phyloP scores from a whole-genome alignment of 208 protist genomes.

The Trypanosoma melophagium region DNA sequence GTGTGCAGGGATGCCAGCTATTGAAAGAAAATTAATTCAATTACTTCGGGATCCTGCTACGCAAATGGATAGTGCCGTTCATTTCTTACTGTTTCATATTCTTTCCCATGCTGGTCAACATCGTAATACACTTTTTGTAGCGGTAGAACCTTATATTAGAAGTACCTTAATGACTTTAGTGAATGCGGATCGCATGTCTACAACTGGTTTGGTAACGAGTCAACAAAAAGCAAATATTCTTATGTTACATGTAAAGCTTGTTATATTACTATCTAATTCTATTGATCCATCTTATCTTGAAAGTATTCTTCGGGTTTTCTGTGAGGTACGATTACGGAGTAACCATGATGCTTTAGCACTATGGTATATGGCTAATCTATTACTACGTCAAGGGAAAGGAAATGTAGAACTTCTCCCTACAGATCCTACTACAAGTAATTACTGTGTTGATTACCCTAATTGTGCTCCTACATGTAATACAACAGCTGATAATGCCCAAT shows the following conservation, averaged over 20 bases:
- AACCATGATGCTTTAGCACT: slow-evolving; percentile 89
- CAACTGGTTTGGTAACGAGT: slow-evolving; percentile 57
- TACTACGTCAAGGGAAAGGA: slow-evolving; percentile 73
- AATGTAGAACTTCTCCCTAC: slow-evolving; percentile 87
- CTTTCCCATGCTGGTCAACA: slow-evolving; percentile 84
- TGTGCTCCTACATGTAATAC: slow-evolving; percentile 73
- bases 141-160: slow-evolving; percentile 86
- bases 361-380: slow-evolving; percentile 87
- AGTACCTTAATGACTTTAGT: slow-evolving; percentile 78
- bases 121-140: slow-evolving; percentile 74
- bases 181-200: slow-evolving; percentile 55
- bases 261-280: slow-evolving; percentile 65
- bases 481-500: slow-evolving; percentile 86
- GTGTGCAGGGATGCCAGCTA: slow-evolving; percentile 69
- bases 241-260: slow-evolving; percentile 88
- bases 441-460: slow-evolving; percentile 76
- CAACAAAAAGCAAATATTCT: slow-evolving; percentile 85
- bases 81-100: slow-evolving; percentile 86
- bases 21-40: slow-evolving; percentile 72
- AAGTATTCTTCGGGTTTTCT: slow-evolving; percentile 79
- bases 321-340: slow-evolving; percentile 69
- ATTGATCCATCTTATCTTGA: slow-evolving; percentile 85
- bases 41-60: slow-evolving; percentile 70
- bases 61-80: slow-evolving; percentile 82
- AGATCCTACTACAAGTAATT: slow-evolving; percentile 84